phyloP scores from a whole-genome alignment of 2,329 filamentous ascomycete genomes.

The Alternaria postmessia region DNA sequence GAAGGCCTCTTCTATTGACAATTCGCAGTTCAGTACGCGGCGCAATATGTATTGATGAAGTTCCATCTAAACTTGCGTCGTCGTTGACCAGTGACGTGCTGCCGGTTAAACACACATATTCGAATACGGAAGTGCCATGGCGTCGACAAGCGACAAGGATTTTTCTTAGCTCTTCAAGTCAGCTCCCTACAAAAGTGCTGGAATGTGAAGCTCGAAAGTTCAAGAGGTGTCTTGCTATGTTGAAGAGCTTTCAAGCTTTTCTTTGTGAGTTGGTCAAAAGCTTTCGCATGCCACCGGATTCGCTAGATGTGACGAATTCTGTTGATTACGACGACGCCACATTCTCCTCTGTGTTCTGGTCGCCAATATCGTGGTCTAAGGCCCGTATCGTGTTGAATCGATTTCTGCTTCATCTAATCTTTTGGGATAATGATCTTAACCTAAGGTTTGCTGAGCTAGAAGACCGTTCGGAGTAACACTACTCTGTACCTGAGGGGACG shows the following conservation, averaged over 20 bases:
- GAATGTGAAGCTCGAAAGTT: not conserved
- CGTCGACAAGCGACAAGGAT: not conserved
- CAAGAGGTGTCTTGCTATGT: not conserved
- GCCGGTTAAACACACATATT: conserved; percentile 19
- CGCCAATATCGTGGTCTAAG: not conserved
- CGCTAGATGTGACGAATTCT: not conserved
- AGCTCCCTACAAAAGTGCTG: not conserved
- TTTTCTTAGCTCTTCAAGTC: not conserved
- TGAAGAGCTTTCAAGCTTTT: not conserved
- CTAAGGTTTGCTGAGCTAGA: not conserved
- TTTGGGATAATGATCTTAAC: not conserved
- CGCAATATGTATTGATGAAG: conserved; percentile 22
- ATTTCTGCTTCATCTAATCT: not conserved
- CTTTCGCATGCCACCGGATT: too few relatives aligned
- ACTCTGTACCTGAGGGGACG: not conserved
- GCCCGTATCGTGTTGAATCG: not conserved
- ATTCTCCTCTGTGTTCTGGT: not conserved
- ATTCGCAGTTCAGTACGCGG: conserved; percentile 14
- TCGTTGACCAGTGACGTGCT: conserved; percentile 6
- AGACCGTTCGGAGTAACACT: not conserved
- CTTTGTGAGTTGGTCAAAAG: not conserved
- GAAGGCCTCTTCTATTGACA: conserved; percentile 1
- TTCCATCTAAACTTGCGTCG: conserved; percentile 14
- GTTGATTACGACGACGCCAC: not conserved
- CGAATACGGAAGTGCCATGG: not conserved